Conservation (phyloP, 208 protist species). For the Trypanosoma scelopori region DNA sequence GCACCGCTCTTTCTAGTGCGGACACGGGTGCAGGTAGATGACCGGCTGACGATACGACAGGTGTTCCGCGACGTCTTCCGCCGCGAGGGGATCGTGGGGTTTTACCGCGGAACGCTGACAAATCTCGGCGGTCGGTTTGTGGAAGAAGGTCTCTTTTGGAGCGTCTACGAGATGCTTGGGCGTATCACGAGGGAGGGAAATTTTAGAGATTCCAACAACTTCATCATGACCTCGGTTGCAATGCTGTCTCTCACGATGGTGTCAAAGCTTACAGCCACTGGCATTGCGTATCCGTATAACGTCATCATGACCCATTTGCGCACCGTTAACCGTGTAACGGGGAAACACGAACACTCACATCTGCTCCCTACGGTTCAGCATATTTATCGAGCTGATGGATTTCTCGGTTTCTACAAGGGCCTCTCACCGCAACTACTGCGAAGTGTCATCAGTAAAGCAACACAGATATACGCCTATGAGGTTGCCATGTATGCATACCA, state of each 20-base stretch:
- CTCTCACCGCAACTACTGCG: conserved; percentile 82
- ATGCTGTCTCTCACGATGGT: conserved; percentile 84
- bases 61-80: conserved; percentile 67
- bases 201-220: conserved; percentile 45
- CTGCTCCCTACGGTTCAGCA: conserved; percentile 67
- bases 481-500: conserved; percentile 77
- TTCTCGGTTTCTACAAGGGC: conserved; percentile 90
- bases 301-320: conserved; percentile 90
- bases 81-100: conserved; percentile 66
- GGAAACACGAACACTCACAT: conserved; percentile 68
- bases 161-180: conserved; percentile 86
- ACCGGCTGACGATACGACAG: conserved; percentile 69
- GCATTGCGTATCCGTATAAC: conserved; percentile 90
- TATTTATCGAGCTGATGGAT: conserved; percentile 70
- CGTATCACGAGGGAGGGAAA: conserved; percentile 61
- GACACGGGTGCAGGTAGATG: conserved; percentile 85
- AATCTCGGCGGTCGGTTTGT: conserved; percentile 85
- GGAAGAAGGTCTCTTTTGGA: conserved; percentile 88
- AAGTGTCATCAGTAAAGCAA: conserved; percentile 82
- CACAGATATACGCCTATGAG: conserved; percentile 89
- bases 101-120: conserved; percentile 87
- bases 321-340: conserved; percentile 80
- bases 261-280: conserved; percentile 67
- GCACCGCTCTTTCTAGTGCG: conserved; percentile 87
- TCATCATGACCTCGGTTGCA: conserved; percentile 57